Evolutionary conservation across 164 flowering plant genomes (phyloP).

Genomic region (Berberis thunbergii): DNA sequence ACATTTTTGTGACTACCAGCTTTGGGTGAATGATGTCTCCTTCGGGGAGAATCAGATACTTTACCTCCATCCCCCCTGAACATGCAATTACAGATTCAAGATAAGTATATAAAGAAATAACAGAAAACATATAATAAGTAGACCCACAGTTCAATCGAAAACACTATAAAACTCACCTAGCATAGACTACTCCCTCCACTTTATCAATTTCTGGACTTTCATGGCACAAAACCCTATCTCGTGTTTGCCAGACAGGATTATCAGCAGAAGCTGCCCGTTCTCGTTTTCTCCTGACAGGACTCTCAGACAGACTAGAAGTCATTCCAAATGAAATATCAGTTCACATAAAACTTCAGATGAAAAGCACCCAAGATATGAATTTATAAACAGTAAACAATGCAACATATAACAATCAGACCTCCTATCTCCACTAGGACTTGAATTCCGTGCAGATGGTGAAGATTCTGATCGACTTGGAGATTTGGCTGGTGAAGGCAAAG

Average conservation of each 20-base stretch:
- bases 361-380: not conserved
- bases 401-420: conserved; percentile 25
- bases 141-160: not conserved
- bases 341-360: no score
- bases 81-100: not conserved
- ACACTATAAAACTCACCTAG: conserved; percentile 15
- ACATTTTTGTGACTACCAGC: conserved; percentile 14
- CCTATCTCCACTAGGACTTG: conserved; percentile 28
- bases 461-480: conserved; percentile 32
- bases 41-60: conserved; percentile 18
- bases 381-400: not conserved
- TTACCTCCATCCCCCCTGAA: conserved; percentile 22
- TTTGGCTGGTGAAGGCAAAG: conserved; percentile 25
- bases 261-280: conserved; percentile 14
- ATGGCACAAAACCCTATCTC: conserved; percentile 18
- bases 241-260: conserved; percentile 22
- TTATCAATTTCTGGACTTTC: conserved; percentile 22
- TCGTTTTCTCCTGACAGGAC: conserved; percentile 26
- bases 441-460: conserved; percentile 21
- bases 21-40: conserved; percentile 18
- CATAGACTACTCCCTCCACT: conserved; percentile 16
- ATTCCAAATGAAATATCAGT: conserved; percentile 4
- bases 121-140: no score
- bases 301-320: conserved; percentile 25
- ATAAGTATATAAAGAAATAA: no score